Base-by-base conservation (phyloP, 2,329 filamentous ascomycete genomes). In the Epichloe coenophiala region DNA sequence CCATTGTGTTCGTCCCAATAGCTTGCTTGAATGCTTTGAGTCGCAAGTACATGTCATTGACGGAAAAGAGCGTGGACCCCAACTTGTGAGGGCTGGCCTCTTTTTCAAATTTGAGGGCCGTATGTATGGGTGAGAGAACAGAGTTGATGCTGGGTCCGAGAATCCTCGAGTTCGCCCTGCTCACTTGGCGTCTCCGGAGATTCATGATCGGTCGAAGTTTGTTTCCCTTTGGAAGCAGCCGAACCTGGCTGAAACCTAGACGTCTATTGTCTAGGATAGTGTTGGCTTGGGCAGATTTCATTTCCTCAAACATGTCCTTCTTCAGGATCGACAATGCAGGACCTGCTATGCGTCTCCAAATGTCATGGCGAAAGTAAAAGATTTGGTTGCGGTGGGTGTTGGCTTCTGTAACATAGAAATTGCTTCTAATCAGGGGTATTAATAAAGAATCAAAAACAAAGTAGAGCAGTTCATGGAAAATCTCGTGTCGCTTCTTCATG, bases 341-440 rank as follows among this genome's bases (percentile, higher is more conserved):
- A 58, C 90, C 83, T 2, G 84, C 80, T 36, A 97, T 66, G 40
- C 75, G 75, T 47, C 78, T 80, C 93, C 93, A 98, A 9, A 93
- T 74, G 65, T 98, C 93, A 56, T 98, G 93, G 4, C 91, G 85
- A 63, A 96, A 97, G 68, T 88, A 98, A 65, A 95, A 95, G 1
- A 97, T 69, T 31, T 81, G 80, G 59, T 93, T 88, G 15, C 84
- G 82, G 61, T 95, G 81, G 1, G 74, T 73, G 55, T 81, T 89
- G 0, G 89, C 93, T 64, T 98, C 93, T 0, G 93, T 98, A 38
- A 96, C 86, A 61, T 97, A 91, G 60, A 98, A 98, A 60, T 93
- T 90, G 55, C 80, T 82, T 36, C 87, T 81, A 45, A 97, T 77
- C 7, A 98, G 74, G 9, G 93, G 91, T 58, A 97, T 86, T 51